A percentile compares a stretch with the other conserved stretches of the same genome.
These are phyloP conservation scores for Filobasidium uniguttulatum DNA, from an alignment of 1,284 basidiomycete genomes.

Conservation along the genomic window DNA sequence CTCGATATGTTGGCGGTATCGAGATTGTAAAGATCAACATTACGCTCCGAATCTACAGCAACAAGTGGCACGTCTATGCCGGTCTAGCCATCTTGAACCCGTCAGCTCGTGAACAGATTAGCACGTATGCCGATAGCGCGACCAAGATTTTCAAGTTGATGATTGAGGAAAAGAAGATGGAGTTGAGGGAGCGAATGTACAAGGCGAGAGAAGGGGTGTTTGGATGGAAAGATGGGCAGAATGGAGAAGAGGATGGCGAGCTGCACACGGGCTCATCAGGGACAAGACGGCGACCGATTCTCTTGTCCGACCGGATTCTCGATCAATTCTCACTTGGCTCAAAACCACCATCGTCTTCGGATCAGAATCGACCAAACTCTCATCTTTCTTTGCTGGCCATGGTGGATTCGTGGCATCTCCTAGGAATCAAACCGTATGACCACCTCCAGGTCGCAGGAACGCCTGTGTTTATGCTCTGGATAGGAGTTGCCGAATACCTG, in stretches of 20 bases:
- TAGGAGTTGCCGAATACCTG: slow-evolving; percentile 87
- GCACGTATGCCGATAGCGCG: slow-evolving; percentile 71
- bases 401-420: slow-evolving; percentile 92
- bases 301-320: slow-evolving; percentile 73
- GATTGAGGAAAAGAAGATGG: slow-evolving; percentile 60
- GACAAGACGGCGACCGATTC: slow-evolving; percentile 48
- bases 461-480: slow-evolving; percentile 90
- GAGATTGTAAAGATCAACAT: slow-evolving; percentile 99
- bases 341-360: slow-evolving; percentile 28
- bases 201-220: slow-evolving; percentile 69
- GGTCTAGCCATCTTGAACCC: slow-evolving; percentile 95
- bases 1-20: slow-evolving; percentile 88
- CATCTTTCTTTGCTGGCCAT: slow-evolving; percentile 94
- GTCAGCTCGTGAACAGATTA: slow-evolving; percentile 73
- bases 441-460: slow-evolving; percentile 91
- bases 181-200: slow-evolving; percentile 59
- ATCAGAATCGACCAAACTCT: slow-evolving; percentile 50
- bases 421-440: slow-evolving; percentile 75
- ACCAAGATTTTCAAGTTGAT: slow-evolving; percentile 93
- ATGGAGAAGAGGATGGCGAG: slow-evolving; percentile 18
- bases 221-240: slow-evolving; percentile 39
- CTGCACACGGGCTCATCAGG: background rate
- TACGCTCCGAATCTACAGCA: slow-evolving; percentile 86
- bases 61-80: slow-evolving; percentile 98
- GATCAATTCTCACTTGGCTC: slow-evolving; percentile 75